A percentile compares a stretch with the other conserved stretches of the same genome.
Evolutionary conservation across 2,329 filamentous ascomycete species (phyloP).

Genomic region (Tolypocladium ophioglossoides): DNA sequence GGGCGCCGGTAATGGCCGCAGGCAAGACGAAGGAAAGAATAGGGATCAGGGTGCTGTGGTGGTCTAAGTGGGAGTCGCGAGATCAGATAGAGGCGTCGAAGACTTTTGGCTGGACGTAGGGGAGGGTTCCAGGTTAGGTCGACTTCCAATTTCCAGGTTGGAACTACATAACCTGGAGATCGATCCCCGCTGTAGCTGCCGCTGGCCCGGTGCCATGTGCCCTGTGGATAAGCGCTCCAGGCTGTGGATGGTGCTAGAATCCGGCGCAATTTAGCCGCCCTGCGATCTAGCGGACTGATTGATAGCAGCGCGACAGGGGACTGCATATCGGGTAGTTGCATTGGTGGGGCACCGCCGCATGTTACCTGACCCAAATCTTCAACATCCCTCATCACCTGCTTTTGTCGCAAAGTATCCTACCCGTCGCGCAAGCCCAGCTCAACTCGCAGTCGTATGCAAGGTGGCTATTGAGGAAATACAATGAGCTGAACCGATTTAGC

Average conservation of each 20-base stretch:
- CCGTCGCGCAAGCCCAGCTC: not conserved
- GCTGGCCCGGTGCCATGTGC: not conserved
- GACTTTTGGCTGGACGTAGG: not conserved
- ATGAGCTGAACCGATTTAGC: not conserved
- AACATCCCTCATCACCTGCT: not conserved
- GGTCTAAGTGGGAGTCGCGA: not conserved
- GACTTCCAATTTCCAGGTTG: not conserved
- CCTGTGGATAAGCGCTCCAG: not conserved
- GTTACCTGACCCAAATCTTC: not conserved
- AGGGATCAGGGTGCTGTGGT: not conserved
- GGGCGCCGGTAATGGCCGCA: too few species aligned
- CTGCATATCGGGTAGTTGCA: not conserved
- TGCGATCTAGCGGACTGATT: not conserved
- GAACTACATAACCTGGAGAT: not conserved
- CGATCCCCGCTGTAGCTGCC: not conserved
- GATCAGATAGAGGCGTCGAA: not conserved
- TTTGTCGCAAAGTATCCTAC: not conserved
- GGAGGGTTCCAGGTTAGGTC: not conserved
- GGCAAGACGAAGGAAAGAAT: too few species aligned
- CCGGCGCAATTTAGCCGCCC: not conserved
- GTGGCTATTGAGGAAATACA: not conserved
- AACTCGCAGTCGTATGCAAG: not conserved
- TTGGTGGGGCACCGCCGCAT: not conserved
- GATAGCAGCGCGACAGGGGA: not conserved
- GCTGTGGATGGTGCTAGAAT: not conserved